A percentile compares a stretch with the other conserved stretches of the same genome.
Evolutionary conservation across 768 basidiomycete genomes (phyloP).

Genomic region (Podaxis pistillaris): DNA sequence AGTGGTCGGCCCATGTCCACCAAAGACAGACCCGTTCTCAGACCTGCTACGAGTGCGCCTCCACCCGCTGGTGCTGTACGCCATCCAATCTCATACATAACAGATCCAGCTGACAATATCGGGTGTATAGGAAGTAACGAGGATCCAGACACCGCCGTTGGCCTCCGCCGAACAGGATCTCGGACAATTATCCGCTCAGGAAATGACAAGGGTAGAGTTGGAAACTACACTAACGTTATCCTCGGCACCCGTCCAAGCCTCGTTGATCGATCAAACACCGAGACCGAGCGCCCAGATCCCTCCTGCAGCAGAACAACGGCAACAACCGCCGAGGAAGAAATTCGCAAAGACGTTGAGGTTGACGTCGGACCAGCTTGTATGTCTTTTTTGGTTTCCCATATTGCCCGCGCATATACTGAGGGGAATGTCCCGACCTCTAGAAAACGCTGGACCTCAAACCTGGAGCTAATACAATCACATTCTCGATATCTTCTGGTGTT

Average conservation of each 20-base stretch:
- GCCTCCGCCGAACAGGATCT: neutral
- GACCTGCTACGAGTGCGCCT: slow-evolving; percentile 23
- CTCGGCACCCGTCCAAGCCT: slow-evolving; percentile 29
- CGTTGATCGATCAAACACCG: neutral
- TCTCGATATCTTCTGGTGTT: slow-evolving; percentile 83
- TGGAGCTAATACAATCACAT: slow-evolving; percentile 90
- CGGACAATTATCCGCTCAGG: neutral
- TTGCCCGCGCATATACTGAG: neutral
- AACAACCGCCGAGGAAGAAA: slow-evolving; percentile 34
- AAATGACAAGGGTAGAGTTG: neutral
- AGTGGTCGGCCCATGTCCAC: slow-evolving; percentile 13
- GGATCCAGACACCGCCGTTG: neutral
- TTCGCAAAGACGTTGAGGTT: slow-evolving; percentile 92
- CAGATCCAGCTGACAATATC: neutral
- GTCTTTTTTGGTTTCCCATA: slow-evolving; percentile 21
- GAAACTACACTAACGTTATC: slow-evolving; percentile 43
- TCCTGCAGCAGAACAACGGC: slow-evolving; percentile 13
- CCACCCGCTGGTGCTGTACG: slow-evolving; percentile 15
- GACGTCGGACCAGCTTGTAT: slow-evolving; percentile 91
- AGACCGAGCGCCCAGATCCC: slow-evolving; percentile 13
- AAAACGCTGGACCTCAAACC: slow-evolving; percentile 82
- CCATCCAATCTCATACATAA: neutral
- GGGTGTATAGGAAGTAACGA: neutral
- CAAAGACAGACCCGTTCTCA: slow-evolving; percentile 15
- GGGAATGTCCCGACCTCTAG: slow-evolving; percentile 35